Evolutionary conservation across 352 stramenopile genomes (phyloP).

Genomic region (Blastocystis sp.): DNA sequence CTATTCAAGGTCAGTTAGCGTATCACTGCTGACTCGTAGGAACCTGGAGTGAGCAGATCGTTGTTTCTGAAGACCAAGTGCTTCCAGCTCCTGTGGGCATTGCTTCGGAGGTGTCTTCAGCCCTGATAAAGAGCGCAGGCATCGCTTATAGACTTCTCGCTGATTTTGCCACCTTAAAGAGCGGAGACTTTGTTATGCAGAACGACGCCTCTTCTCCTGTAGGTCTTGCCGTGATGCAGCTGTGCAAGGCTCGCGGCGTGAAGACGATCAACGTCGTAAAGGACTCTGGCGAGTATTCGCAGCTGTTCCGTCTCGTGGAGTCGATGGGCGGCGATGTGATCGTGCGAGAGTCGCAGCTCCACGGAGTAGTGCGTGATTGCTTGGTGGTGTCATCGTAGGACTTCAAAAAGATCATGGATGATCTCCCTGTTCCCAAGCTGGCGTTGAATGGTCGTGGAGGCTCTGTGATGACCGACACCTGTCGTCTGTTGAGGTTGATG

Average conservation of each 20-base stretch:
- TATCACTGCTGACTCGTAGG: conserved; percentile 40
- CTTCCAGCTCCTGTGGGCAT: conserved; percentile 70
- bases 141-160: conserved; percentile 78
- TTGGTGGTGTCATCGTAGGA: conserved; percentile 69
- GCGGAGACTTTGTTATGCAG: conserved; percentile 80
- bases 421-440: conserved; percentile 77
- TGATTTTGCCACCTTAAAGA: conserved; percentile 75
- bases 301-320: conserved; percentile 75
- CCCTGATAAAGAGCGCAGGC: conserved; percentile 74
- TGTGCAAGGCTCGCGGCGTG: conserved; percentile 77
- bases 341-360: conserved; percentile 71
- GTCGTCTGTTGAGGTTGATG: conserved; percentile 32
- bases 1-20: conserved; percentile 55
- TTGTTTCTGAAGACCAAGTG: conserved; percentile 58
- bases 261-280: conserved; percentile 82
- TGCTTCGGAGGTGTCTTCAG: conserved; percentile 75
- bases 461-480: conserved; percentile 56
- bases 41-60: conserved; percentile 63
- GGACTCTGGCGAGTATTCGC: conserved; percentile 70
- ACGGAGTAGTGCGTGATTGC: not conserved
- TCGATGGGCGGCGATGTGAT: conserved; percentile 74
- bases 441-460: conserved; percentile 76
- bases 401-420: conserved; percentile 76
- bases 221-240: conserved; percentile 78
- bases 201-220: conserved; percentile 80